Evolutionary conservation across 163 green algal species (phyloP).

Genomic region (Scenedesmus sp.): DNA sequence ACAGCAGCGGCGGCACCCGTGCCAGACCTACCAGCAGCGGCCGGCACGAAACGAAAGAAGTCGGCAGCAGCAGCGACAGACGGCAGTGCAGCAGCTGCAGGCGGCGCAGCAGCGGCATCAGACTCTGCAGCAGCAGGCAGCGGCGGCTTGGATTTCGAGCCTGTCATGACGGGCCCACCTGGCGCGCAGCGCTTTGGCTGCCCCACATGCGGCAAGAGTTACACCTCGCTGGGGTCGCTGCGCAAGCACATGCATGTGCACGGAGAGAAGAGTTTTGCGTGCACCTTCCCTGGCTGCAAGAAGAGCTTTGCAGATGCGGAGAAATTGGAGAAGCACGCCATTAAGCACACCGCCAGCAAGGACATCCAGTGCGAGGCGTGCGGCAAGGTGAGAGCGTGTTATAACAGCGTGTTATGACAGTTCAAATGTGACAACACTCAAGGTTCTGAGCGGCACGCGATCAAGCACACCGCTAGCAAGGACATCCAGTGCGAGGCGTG

Average conservation of each 20-base stretch:
- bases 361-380: constrained; percentile 38
- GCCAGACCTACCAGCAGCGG: neutral
- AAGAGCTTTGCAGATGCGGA: constrained; percentile 55
- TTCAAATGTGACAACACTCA: too few relatives aligned
- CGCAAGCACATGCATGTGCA: constrained; percentile 59
- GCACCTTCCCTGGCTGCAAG: constrained; percentile 44
- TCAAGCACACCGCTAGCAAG: constrained; percentile 24
- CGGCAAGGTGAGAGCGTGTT: constrained; percentile 31
- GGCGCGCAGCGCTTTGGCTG: constrained; percentile 31
- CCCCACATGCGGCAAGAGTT: constrained; percentile 46
- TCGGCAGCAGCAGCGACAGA: constrained; percentile 14
- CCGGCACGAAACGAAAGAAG: neutral
- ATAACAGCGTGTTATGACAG: too few relatives aligned
- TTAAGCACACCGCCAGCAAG: constrained; percentile 44
- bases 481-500: constrained; percentile 22
- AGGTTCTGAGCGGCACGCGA: constrained; percentile 17
- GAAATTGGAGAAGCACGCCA: constrained; percentile 49
- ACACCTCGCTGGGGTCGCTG: constrained; percentile 29
- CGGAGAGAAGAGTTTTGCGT: constrained; percentile 49
- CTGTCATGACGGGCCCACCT: neutral
- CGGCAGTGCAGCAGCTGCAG: neutral
- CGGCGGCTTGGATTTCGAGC: neutral
- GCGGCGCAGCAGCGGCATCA: neutral
- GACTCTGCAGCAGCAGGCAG: constrained; percentile 9
- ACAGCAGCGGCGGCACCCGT: constrained; percentile 6